Percentiles rank a stretch among this genome's conserved stretches.
These are phyloP conservation scores for Atkinsonella hypoxylon DNA, from an alignment of 2,329 filamentous ascomycete species.

Conservation along the genomic window DNA sequence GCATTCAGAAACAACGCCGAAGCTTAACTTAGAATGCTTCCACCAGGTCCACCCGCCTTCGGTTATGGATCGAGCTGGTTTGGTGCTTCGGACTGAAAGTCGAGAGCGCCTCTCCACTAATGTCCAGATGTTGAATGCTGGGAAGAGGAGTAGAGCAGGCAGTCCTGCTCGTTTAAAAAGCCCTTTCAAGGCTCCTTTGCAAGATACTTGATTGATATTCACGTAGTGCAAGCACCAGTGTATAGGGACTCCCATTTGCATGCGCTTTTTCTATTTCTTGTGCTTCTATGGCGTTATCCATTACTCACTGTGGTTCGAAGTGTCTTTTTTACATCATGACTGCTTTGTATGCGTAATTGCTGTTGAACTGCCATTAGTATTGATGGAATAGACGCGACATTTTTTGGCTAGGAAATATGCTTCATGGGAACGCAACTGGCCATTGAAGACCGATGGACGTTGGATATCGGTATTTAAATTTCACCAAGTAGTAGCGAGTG, in stretches of 20 bases:
- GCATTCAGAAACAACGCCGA: conserved; percentile 58
- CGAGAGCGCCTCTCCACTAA: conserved; percentile 60
- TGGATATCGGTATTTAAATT: too few species aligned
- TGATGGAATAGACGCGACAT: not conserved
- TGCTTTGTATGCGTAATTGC: not conserved
- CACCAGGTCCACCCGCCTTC: conserved; percentile 32
- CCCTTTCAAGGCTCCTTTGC: conserved; percentile 38
- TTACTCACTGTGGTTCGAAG: too few species aligned
- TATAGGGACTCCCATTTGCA: not conserved
- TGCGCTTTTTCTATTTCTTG: not conserved
- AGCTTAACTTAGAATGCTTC: conserved; percentile 39
- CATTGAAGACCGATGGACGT: too few species aligned
- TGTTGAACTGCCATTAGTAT: not conserved
- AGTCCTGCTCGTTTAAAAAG: conserved; percentile 50
- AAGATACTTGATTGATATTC: conserved; percentile 23
- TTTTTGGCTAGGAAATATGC: too few species aligned
- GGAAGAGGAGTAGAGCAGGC: conserved; percentile 42
- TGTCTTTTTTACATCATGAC: not conserved
- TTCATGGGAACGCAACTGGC: too few species aligned
- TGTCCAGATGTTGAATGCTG: conserved; percentile 40
- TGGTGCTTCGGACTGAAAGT: conserved; percentile 76
- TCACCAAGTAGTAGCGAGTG: too few species aligned
- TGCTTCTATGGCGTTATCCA: not conserved
- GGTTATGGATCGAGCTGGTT: conserved; percentile 53
- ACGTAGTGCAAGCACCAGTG: too few species aligned